Evolutionary conservation across 2,329 filamentous ascomycete species (phyloP), one percentile per base, ranked within the genome.

Genomic region (Aspergillus eucalypticola): DNA sequence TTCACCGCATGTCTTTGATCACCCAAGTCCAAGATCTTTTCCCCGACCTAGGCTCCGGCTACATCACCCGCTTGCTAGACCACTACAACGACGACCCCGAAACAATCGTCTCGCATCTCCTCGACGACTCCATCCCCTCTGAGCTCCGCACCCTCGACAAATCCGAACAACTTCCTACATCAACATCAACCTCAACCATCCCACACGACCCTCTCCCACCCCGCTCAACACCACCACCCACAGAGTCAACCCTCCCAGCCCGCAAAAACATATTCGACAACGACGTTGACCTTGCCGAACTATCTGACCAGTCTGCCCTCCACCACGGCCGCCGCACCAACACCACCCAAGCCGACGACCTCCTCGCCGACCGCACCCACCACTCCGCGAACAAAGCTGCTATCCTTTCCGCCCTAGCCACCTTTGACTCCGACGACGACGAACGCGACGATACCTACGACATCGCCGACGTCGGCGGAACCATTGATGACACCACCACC

Each of bases 371-470:
- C 70, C 84, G 84, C 54, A 83, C 84, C 19, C 71, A 77, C 51
- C 78, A 79, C 64, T 86, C 88, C 3, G 86, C 89, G 1, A 88
- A 88, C 68, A 96, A 96, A 78, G 91, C 92, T 0, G 89, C 92
- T 10, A 96, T 97, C 67, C 79, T 96, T 23, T 91, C 93, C 3
- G 94, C 94, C 0, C 85, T 98, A 2, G 91, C 92, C 15, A 85
- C 89, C 0, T 97, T 98, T 67, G 93, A 98, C 77, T 89, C 89
- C 0, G 94, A 98, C 68, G 95, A 98, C 66, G 95, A 99, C 73
- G 95, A 99, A 78, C 86, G 92, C 38, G 95, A 99, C 74, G 95
- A 99, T 74, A 98, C 94, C 0, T 99, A 99, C 72, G 95, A 99
- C 69, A 87, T 89, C 1, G 91, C 88, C 53, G 95, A 98, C 71